A percentile compares a stretch with the other conserved stretches of the same genome.
phyloP scores from a whole-genome alignment of 208 protist species.

The Leishmania major region DNA sequence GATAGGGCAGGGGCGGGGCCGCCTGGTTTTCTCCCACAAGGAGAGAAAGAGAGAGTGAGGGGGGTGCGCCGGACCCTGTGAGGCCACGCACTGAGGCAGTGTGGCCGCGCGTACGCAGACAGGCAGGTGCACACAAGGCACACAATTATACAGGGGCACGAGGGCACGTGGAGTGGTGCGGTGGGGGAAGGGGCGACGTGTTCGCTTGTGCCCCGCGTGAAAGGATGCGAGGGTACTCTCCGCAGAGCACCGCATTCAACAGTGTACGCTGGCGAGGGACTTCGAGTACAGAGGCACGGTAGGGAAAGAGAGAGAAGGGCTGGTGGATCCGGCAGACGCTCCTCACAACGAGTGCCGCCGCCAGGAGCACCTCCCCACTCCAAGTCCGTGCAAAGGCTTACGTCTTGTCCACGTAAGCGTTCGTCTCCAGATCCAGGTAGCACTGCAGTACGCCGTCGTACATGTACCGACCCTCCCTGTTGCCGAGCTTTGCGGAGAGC shows the following conservation, averaged over 20 bases:
- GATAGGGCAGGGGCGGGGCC: too few relatives aligned
- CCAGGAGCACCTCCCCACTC: neutral
- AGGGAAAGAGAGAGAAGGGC: neutral
- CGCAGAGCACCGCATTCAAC: neutral
- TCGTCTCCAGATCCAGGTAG: conserved; percentile 66
- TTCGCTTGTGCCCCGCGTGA: neutral
- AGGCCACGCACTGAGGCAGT: neutral
- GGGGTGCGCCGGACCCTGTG: too few relatives aligned
- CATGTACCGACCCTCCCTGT: conserved; percentile 32
- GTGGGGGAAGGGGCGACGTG: too few relatives aligned
- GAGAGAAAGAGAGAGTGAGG: neutral
- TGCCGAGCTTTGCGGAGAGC: neutral
- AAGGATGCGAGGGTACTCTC: neutral
- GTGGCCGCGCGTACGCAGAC: neutral
- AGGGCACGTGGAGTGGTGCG: too few relatives aligned
- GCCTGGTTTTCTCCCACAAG: neutral
- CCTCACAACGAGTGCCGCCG: neutral
- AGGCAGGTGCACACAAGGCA: neutral
- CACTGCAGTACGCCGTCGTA: conserved; percentile 79
- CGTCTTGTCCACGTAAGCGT: conserved; percentile 40
- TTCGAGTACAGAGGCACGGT: neutral
- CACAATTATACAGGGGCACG: neutral
- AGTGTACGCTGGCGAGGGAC: neutral
- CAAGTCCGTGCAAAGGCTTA: neutral
- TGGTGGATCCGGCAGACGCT: too few relatives aligned